Evolutionary conservation across 331 rosid species (phyloP).

Genomic region (Saraca asoca): DNA sequence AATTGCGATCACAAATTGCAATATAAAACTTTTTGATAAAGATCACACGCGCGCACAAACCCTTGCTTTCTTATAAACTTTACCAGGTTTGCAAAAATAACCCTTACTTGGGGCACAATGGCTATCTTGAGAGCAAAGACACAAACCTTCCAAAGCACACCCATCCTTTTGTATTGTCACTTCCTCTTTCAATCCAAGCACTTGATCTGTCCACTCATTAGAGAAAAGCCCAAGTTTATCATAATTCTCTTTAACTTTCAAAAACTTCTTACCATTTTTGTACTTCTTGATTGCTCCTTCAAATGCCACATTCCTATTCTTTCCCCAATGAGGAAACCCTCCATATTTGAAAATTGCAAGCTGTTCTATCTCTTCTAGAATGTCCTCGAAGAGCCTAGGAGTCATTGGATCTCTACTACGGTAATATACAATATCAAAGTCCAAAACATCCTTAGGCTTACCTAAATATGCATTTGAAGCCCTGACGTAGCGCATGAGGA

Average conservation of each 20-base stretch:
- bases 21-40: no score
- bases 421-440: slow-evolving; percentile 46
- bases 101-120: no score
- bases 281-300: slow-evolving; percentile 36
- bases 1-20: no score
- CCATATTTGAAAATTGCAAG: slow-evolving; percentile 42
- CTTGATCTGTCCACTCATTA: no score
- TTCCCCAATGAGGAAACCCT: slow-evolving; percentile 55
- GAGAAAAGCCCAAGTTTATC: slow-evolving; percentile 26
- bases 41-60: no score
- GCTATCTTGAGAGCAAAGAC: no score
- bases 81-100: no score
- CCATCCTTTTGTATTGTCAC: no score
- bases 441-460: slow-evolving; percentile 37
- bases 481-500: slow-evolving; percentile 47
- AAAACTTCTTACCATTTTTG: slow-evolving; percentile 18
- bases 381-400: slow-evolving; percentile 45
- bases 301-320: slow-evolving; percentile 45
- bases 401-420: slow-evolving; percentile 43
- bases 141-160: no score
- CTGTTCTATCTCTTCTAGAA: slow-evolving; percentile 50
- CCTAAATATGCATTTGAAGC: slow-evolving; percentile 49
- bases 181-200: no score
- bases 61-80: no score
- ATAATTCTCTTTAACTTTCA: slow-evolving; percentile 33